Evolutionary conservation across 495 filamentous ascomycete genomes (phyloP).

Genomic region (Symbiotaphrina buchneri): DNA sequence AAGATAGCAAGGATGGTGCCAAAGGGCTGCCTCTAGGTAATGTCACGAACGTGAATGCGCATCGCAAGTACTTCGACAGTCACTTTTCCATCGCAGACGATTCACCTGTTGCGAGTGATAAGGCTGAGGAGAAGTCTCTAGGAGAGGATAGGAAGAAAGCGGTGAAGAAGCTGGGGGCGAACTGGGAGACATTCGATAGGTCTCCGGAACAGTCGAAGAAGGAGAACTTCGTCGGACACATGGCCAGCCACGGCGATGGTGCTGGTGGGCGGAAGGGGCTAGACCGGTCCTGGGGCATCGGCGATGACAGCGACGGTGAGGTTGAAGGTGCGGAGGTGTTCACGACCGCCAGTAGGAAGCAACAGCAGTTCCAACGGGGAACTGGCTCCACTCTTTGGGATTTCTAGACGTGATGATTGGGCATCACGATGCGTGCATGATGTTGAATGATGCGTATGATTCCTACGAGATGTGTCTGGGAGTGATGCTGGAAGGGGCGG

Average conservation of each 20-base stretch:
- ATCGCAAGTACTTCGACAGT: constrained; percentile 46
- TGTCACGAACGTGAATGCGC: constrained; percentile 41
- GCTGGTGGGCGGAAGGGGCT: constrained; percentile 48
- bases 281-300: constrained; percentile 34
- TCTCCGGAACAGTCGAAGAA: constrained; percentile 22
- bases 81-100: constrained; percentile 51
- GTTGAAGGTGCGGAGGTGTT: constrained; percentile 11
- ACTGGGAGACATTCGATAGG: constrained; percentile 38
- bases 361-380: constrained; percentile 9
- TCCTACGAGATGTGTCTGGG: constrained; percentile 10
- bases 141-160: constrained; percentile 15
- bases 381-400: constrained; percentile 22
- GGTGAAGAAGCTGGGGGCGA: constrained; percentile 39
- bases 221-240: constrained; percentile 17
- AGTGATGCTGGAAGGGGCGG: neutral
- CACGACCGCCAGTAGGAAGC: constrained; percentile 13
- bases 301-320: constrained; percentile 28
- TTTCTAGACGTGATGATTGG: constrained; percentile 15
- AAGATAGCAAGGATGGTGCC: constrained; percentile 1
- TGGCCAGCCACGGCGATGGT: constrained; percentile 31
- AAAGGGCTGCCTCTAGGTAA: constrained; percentile 24
- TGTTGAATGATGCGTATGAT: constrained; percentile 8
- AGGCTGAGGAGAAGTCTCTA: constrained; percentile 31
- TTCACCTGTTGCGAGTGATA: constrained; percentile 19
- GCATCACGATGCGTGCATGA: neutral